Evolutionary conservation across 176 grass and related monocot genomes (phyloP).

Genomic region (Triticum monococcum): DNA sequence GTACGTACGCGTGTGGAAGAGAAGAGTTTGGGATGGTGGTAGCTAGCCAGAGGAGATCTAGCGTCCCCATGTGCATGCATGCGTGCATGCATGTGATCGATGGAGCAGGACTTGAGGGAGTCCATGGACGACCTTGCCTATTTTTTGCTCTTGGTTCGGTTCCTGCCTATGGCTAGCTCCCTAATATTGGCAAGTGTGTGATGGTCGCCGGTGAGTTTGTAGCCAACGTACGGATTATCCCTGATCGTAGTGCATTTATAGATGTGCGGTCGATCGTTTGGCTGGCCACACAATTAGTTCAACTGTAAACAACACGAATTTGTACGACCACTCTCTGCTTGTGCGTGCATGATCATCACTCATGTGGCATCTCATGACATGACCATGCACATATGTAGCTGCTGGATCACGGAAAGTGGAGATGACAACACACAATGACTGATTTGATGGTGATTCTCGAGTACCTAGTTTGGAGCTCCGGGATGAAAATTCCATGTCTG

Average conservation of each 20-base stretch:
- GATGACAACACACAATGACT: too few relatives aligned
- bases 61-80: not conserved
- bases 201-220: not conserved
- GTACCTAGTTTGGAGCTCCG: too few relatives aligned
- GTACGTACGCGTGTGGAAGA: not conserved
- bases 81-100: not conserved
- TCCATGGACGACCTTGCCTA: slow-evolving; percentile 9
- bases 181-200: slow-evolving; percentile 37
- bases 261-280: not conserved
- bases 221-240: not conserved
- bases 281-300: too few relatives aligned
- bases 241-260: not conserved
- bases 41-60: slow-evolving; percentile 3
- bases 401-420: too few relatives aligned
- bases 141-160: slow-evolving; percentile 18
- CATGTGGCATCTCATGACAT: too few relatives aligned
- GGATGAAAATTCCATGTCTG: too few relatives aligned
- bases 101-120: not conserved
- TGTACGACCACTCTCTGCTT: too few relatives aligned
- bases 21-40: slow-evolving; percentile 9
- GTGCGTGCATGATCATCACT: too few relatives aligned
- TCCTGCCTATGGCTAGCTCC: not conserved
- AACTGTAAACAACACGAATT: too few relatives aligned
- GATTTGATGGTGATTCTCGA: too few relatives aligned
- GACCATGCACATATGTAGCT: too few relatives aligned